Percentiles rank a stretch among this genome's conserved stretches.
Evolutionary conservation across 345 rosid species (phyloP).

Genomic region (Syzygium jambos): DNA sequence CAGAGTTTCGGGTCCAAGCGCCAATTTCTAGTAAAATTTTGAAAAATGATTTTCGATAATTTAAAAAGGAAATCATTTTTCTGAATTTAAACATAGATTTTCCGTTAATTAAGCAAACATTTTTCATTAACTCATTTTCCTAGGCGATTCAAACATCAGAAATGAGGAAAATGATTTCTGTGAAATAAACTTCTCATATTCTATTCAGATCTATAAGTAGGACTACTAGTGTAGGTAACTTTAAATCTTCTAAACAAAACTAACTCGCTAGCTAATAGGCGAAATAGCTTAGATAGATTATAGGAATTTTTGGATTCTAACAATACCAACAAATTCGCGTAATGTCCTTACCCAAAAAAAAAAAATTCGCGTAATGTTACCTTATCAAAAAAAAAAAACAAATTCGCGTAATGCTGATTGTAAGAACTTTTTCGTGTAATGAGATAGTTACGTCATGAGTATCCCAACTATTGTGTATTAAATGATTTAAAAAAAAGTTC

Average conservation of each 20-base stretch:
- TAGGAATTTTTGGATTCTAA: background rate
- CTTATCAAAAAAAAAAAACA: background rate
- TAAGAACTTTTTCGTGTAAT: background rate
- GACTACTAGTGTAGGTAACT: background rate
- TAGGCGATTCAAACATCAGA: background rate
- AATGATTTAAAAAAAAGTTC: background rate
- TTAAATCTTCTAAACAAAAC: background rate
- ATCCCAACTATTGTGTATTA: background rate
- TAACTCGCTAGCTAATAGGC: background rate
- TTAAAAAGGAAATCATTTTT: background rate
- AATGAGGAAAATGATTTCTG: background rate
- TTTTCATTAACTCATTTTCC: accelerated
- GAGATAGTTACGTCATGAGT: background rate
- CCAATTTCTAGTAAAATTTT: background rate
- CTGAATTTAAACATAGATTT: background rate
- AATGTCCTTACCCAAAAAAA: too few species aligned
- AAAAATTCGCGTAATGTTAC: background rate
- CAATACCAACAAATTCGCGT: background rate
- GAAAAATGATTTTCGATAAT: background rate
- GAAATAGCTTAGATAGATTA: background rate
- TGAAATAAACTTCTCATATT: background rate
- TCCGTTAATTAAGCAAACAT: background rate
- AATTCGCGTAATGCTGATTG: background rate
- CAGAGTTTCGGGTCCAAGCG: accelerated
- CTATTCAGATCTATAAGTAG: background rate